These are phyloP conservation scores for Ophiostoma australiae DNA, from an alignment of 2,329 filamentous ascomycete species.

Conservation along the genomic window DNA sequence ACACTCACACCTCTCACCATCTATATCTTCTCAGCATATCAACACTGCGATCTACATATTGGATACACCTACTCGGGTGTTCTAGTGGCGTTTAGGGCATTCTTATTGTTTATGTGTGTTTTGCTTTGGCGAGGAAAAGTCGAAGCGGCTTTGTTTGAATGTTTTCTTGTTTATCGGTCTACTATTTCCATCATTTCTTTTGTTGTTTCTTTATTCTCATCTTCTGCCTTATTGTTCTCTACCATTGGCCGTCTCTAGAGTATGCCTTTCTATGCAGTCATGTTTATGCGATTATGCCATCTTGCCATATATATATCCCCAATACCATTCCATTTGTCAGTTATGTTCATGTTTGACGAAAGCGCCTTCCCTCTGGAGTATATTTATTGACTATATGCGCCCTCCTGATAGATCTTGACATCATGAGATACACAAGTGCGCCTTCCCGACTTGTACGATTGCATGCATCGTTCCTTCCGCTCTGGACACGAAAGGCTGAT, in stretches of 20 bases:
- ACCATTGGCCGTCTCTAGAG: not conserved
- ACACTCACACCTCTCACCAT: not conserved
- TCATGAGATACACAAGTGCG: not conserved
- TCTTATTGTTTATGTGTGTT: not conserved
- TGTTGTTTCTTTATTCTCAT: not conserved
- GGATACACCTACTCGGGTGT: not conserved
- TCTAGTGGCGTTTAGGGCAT: not conserved
- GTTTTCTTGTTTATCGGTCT: not conserved
- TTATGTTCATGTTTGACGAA: not conserved
- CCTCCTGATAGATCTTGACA: not conserved
- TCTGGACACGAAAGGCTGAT: not conserved
- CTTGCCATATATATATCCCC: constrained; percentile 1
- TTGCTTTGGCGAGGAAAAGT: not conserved
- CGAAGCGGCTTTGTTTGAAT: not conserved
- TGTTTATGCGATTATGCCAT: constrained; percentile 9
- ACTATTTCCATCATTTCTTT: not conserved
- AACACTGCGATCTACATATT: not conserved
- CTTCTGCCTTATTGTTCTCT: not conserved
- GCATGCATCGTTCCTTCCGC: not conserved
- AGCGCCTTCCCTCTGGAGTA: not conserved
- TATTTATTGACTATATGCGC: not conserved
- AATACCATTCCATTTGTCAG: constrained; percentile 9
- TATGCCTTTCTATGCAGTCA: not conserved
- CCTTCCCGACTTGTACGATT: not conserved
- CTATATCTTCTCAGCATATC: not conserved